These are phyloP conservation scores for Fusarium domesticum DNA, from an alignment of 2,329 filamentous ascomycete genomes.

Conservation along the genomic window DNA sequence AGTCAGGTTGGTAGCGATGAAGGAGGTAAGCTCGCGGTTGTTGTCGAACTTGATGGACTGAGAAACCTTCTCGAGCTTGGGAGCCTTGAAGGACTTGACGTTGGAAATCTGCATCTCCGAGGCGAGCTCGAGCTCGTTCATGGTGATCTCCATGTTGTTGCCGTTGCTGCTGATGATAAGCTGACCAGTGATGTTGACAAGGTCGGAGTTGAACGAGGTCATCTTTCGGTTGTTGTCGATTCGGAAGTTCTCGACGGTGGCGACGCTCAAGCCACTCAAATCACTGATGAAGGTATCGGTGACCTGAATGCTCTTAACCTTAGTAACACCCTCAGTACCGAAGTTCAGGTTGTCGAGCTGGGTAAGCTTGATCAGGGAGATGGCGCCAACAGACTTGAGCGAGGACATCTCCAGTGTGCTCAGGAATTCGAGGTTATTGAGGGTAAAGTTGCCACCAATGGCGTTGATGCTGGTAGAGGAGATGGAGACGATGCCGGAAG, in stretches of 20 bases:
- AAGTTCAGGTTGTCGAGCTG: conserved; percentile 50
- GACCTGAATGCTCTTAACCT: conserved; percentile 68
- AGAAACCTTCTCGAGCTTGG: conserved; percentile 69
- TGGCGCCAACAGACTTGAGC: conserved; percentile 62
- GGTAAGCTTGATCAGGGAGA: conserved; percentile 72
- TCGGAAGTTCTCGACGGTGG: conserved; percentile 67
- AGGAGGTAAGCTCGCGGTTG: conserved; percentile 61
- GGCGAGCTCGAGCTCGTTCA: conserved; percentile 71
- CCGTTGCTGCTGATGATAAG: conserved; percentile 81
- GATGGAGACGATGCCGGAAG: conserved; percentile 57
- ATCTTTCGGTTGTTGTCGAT: conserved; percentile 91
- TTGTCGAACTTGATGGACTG: conserved; percentile 81
- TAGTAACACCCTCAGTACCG: conserved; percentile 56
- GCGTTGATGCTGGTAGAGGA: conserved; percentile 56
- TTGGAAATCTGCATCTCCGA: conserved; percentile 61
- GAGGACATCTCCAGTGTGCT: conserved; percentile 62
- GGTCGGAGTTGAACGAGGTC: conserved; percentile 69
- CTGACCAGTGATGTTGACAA: conserved; percentile 69
- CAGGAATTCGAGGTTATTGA: conserved; percentile 68
- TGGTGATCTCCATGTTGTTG: conserved; percentile 63
- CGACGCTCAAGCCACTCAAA: conserved; percentile 77
- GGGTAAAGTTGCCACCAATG: conserved; percentile 67
- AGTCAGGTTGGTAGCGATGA: conserved; percentile 69
- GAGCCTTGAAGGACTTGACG: conserved; percentile 69
- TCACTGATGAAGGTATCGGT: conserved; percentile 80